phyloP scores from a whole-genome alignment of 177 flowering plant species.

The Vitis hybrid region DNA sequence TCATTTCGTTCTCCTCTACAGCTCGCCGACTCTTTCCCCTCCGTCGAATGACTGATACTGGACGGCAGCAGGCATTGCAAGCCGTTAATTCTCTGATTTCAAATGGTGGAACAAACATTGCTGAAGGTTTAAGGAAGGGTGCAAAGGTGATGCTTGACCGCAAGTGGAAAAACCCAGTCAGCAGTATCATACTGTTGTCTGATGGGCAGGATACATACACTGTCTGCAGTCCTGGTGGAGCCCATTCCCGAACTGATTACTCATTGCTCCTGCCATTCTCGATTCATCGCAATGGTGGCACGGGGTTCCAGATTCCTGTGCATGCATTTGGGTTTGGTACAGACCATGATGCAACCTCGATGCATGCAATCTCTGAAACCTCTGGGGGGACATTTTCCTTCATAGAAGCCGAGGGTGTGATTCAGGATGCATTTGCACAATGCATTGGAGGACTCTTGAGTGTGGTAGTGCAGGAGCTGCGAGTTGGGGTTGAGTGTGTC shows the following conservation, averaged over 20 bases:
- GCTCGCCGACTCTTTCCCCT: conserved; percentile 83
- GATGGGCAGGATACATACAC: conserved; percentile 91
- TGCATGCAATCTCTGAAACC: conserved; percentile 82
- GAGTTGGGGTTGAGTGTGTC: conserved; percentile 46
- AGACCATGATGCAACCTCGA: conserved; percentile 78
- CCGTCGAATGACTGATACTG: conserved; percentile 66
- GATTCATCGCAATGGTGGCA: conserved; percentile 26
- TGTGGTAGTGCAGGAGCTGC: conserved; percentile 72
- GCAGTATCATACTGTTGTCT: conserved; percentile 76
- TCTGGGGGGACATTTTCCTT: conserved; percentile 93
- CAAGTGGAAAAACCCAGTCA: conserved; percentile 68
- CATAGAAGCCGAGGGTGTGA: conserved; percentile 73
- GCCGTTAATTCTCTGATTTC: conserved; percentile 67
- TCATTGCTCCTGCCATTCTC: conserved; percentile 58
- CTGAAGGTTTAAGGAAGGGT: conserved; percentile 76
- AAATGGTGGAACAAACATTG: conserved; percentile 89
- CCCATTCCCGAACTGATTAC: conserved; percentile 34
- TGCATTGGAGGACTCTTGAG: conserved; percentile 89
- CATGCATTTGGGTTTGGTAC: conserved; percentile 88
- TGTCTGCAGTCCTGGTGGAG: conserved; percentile 28
- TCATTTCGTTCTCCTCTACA: conserved; percentile 76
- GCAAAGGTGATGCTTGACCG: conserved; percentile 76
- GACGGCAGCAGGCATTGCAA: conserved; percentile 65
- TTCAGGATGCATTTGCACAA: conserved; percentile 96
- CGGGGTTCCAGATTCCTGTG: conserved; percentile 60